Evolutionary conservation across 2,329 filamentous ascomycete species (phyloP), one percentile per base, ranked within the genome.

Genomic region (Diaporthe citriasiana): DNA sequence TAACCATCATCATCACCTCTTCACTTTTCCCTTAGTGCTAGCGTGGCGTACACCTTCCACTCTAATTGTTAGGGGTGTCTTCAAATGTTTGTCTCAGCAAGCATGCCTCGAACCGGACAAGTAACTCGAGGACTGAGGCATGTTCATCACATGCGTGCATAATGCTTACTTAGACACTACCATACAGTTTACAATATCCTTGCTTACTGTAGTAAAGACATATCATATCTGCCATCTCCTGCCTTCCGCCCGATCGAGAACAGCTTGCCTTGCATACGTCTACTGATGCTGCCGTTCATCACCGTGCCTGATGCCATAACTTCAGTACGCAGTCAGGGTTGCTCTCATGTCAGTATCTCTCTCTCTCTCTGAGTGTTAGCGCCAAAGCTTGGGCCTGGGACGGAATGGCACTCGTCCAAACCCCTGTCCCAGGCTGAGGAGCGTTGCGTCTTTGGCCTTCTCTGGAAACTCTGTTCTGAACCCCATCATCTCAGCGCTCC

Each of bases 21-120:
- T 30, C 51, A 22, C 33, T 4, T 35, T 8, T 10, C 19, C 30
- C 30, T 30, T 57, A 22, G n/a, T 35, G 56, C 35, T 25, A 47
- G 22, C 25, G 60, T 66, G 60, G 60, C 30, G 10, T 27, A 45
- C 42, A 17, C 30, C 57, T 45, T 45, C 8, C 8, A 63, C 57
- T 45, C 17, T 60, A 7, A 63, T 45, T 45, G 38, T 42, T 56
- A 56, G 53, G 27, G 27, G 33, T 17, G 2, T 27, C 22, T 42
- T 25, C 27, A 66, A 19, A 66, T 66, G 60, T 50, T 33, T 66
- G 60, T 66, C 42, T 66, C 19, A 51, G 63, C 63, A 38, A 38
- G 63, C 63, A 35, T 51, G 45, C 51, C 60, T 66, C 45, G 30
- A 51, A 51, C 51, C 45, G 30, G 63, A 27, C 19, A 38, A 66